Evolutionary conservation across 2,329 filamentous ascomycete genomes (phyloP).

Genomic region (Fonsecaea monophora): DNA sequence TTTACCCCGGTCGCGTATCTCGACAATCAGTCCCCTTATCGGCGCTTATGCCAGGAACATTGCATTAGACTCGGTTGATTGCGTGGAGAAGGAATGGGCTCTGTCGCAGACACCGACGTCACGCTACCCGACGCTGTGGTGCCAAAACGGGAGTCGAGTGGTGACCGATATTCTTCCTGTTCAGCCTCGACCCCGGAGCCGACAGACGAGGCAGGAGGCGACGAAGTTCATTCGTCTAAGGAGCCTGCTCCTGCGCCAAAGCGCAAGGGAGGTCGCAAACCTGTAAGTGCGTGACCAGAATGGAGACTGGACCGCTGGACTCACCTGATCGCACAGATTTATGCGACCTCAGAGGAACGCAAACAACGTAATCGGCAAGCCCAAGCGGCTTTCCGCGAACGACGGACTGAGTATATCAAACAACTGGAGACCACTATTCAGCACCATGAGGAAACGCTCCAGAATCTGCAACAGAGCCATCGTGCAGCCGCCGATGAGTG

Average conservation of each 20-base stretch:
- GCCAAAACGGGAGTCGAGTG: conserved; percentile 51
- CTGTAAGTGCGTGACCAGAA: conserved; percentile 65
- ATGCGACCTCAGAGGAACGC: conserved; percentile 96
- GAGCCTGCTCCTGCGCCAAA: conserved; percentile 70
- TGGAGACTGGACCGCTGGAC: not conserved
- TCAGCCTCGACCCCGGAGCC: conserved; percentile 56
- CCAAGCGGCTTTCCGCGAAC: conserved; percentile 94
- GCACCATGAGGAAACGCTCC: conserved; percentile 91
- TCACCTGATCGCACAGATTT: conserved; percentile 69
- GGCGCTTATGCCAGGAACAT: conserved; percentile 41
- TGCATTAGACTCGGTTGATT: conserved; percentile 37
- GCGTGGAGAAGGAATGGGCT: conserved; percentile 49
- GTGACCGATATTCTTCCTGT: conserved; percentile 53
- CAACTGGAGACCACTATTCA: conserved; percentile 97
- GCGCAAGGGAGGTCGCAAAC: conserved; percentile 96
- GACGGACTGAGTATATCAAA: conserved; percentile 98
- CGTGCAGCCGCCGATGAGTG: conserved; percentile 95
- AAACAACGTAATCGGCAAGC: conserved; percentile 98
- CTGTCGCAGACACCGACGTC: conserved; percentile 50
- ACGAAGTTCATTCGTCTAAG: conserved; percentile 39
- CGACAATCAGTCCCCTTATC: conserved; percentile 17
- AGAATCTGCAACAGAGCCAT: conserved; percentile 91
- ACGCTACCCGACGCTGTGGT: conserved; percentile 51
- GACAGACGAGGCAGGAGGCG: conserved; percentile 46
- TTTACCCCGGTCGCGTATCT: conserved; percentile 27